Base-by-base conservation (phyloP, 805 yeast species). In the Candida palmyrensis region DNA sequence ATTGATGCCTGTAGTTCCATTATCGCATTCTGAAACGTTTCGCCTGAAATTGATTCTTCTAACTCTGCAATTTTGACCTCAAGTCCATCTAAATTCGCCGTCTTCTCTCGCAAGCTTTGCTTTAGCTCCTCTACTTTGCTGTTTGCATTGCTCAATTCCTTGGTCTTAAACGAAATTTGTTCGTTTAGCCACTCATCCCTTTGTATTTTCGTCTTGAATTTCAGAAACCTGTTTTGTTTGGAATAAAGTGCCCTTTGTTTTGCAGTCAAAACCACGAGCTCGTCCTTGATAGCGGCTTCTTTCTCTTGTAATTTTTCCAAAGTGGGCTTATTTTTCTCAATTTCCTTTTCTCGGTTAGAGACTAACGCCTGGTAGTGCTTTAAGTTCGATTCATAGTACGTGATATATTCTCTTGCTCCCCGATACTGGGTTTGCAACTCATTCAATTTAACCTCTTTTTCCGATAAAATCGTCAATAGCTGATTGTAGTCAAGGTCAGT, bases 211-310 rank as follows among this genome's bases (percentile, higher is more conserved):
- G 72, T 55, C 1, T 53, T 41, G 45, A 87, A 88, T 41, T 75
- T 72, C 17, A 77, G 67, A 37, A 72, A 73, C 32, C 88, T 75
- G 26, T 83, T 85, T 45, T 79, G 83, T 48, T 87, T 89, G 6
- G 82, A 66, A 31, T 82, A 73, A 4, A 89, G 53, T 10, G 66
- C 57, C 42, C 82, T 64, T 52, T 82, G 88, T 18, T 58, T 68
- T 6, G 76, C 59, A 33, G 66, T 69, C 15, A 70, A 44, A n/a
- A 61, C 56, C 3, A 57, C 35, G 6, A 79, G 51, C 30, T 64
- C 45, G 3, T 51, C 44, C 35, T 71, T 71, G 20, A 69, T 40
- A 3, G 43, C 42, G 0, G 45, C 22, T 49, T 82, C 86, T 27
- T 57, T 46, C 1, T 44, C 40, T 28, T 55, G 62, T 9, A 74